Conservation (phyloP, 164 flowering plant genomes). For the Piper betle region DNA sequence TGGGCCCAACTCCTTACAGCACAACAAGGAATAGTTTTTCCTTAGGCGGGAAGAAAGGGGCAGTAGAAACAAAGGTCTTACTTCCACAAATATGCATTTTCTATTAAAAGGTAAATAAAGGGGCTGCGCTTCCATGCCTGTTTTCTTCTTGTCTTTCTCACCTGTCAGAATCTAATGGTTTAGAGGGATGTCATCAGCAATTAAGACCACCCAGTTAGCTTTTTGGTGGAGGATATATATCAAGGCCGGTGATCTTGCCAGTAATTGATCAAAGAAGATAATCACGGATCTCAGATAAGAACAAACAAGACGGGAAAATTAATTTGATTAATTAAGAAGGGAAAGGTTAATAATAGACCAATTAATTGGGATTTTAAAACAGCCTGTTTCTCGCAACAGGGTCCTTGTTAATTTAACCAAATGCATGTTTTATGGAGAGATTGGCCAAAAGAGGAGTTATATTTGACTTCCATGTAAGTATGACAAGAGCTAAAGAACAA, state of each 20-base stretch:
- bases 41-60: background rate
- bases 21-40: background rate
- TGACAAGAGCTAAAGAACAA: background rate
- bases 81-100: conserved; percentile 1
- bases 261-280: conserved; percentile 2
- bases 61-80: background rate
- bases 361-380: background rate
- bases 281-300: conserved; percentile 2
- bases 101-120: background rate
- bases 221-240: background rate
- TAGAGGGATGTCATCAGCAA: conserved; percentile 4
- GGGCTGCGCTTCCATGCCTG: background rate
- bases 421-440: background rate
- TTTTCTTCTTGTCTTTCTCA: background rate
- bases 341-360: background rate
- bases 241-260: background rate
- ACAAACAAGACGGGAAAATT: background rate
- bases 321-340: background rate
- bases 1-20: background rate
- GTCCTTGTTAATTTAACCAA: background rate
- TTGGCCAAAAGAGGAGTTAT: background rate
- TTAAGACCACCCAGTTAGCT: background rate
- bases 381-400: background rate
- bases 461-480: background rate
- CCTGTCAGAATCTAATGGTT: background rate